Conservation (phyloP, 192 early-diverging fungal species). For the Backusella macrospora region DNA sequence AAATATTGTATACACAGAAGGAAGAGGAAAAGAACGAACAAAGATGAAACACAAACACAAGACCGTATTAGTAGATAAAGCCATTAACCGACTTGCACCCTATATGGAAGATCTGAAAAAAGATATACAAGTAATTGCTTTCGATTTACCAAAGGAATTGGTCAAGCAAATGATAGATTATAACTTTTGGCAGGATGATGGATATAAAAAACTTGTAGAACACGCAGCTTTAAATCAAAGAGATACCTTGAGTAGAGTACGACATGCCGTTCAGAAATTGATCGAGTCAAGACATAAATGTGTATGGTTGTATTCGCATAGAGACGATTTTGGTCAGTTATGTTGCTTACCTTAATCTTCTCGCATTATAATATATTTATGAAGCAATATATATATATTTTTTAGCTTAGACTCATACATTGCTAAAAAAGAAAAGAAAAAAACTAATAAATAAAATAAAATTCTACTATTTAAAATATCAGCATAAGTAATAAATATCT, state of each 20-base stretch:
- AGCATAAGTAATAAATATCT: too few relatives aligned
- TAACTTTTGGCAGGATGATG: constrained; percentile 64
- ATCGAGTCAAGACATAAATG: constrained; percentile 45
- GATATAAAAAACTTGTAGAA: constrained; percentile 59
- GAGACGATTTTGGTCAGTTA: constrained; percentile 63
- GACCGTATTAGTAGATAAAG: constrained; percentile 60
- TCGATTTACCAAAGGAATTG: constrained; percentile 64
- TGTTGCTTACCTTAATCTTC: constrained; percentile 44
- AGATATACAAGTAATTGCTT: constrained; percentile 62
- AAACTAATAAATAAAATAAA: too few relatives aligned
- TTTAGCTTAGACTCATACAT: too few relatives aligned
- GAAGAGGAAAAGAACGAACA: constrained; percentile 47
- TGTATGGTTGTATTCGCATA: constrained; percentile 75
- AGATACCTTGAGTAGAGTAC: constrained; percentile 37
- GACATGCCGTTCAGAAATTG: constrained; percentile 31
- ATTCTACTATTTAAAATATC: too few relatives aligned
- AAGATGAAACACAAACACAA: constrained; percentile 64
- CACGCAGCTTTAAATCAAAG: constrained; percentile 37
- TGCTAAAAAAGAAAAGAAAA: too few relatives aligned
- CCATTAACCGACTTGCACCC: constrained; percentile 56
- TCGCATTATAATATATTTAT: neutral
- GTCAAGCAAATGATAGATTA: constrained; percentile 57
- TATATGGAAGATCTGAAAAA: constrained; percentile 56
- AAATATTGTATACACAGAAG: constrained; percentile 45
- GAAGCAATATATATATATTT: neutral